Percentiles rank a stretch among this genome's conserved stretches.
phyloP scores from a whole-genome alignment of 2,329 filamentous ascomycete species.

The Epichloe coenophiala region DNA sequence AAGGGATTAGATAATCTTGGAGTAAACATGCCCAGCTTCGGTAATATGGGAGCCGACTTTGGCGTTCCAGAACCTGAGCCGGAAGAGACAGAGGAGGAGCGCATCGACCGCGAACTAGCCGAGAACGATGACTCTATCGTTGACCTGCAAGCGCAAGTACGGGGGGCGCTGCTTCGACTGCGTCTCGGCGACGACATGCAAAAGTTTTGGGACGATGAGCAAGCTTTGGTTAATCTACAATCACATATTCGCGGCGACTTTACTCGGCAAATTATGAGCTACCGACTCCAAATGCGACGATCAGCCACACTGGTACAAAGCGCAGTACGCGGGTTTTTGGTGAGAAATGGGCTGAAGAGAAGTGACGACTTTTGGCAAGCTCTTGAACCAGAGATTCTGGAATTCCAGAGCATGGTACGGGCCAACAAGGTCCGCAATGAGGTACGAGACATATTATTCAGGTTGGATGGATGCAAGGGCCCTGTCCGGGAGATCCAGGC shows the following conservation, averaged over 20 bases:
- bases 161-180: slow-evolving; percentile 67
- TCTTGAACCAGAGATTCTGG: slow-evolving; percentile 57
- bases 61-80: slow-evolving; percentile 65
- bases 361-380: slow-evolving; percentile 56
- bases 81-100: slow-evolving; percentile 81
- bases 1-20: slow-evolving; percentile 94
- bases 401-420: slow-evolving; percentile 69
- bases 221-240: slow-evolving; percentile 67
- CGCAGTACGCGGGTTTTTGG: slow-evolving; percentile 59
- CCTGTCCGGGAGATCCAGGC: slow-evolving; percentile 54
- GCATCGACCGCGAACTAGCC: slow-evolving; percentile 65
- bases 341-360: slow-evolving; percentile 47
- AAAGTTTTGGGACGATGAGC: slow-evolving; percentile 74
- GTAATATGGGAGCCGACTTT: slow-evolving; percentile 93
- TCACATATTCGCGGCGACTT: slow-evolving; percentile 79
- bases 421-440: slow-evolving; percentile 50
- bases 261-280: slow-evolving; percentile 67
- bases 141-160: slow-evolving; percentile 77
- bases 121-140: slow-evolving; percentile 60
- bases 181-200: slow-evolving; percentile 76
- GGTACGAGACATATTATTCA: slow-evolving; percentile 40
- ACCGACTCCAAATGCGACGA: slow-evolving; percentile 67
- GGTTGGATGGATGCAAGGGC: slow-evolving; percentile 48
- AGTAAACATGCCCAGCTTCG: slow-evolving; percentile 92
- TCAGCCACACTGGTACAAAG: slow-evolving; percentile 77